Base-by-base conservation (phyloP, 2,329 filamentous ascomycete genomes). In the Aureobasidium vineae region DNA sequence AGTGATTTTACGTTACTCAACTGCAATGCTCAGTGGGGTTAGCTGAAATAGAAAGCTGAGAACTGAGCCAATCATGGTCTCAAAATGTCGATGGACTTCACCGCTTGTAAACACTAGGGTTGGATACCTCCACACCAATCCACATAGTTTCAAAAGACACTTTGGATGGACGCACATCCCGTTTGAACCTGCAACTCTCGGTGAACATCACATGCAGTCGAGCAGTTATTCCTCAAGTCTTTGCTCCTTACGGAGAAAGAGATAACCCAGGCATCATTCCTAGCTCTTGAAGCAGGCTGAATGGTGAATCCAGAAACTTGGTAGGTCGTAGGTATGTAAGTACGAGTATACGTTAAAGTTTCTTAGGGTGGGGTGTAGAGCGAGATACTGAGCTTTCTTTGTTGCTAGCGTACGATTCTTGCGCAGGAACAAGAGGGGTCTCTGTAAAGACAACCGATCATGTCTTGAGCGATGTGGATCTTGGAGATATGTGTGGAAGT, bases 1-100 rank as follows among this genome's bases (percentile, higher is more conserved):
- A 64, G 49, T 64, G 28, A 43, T 28, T 36, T 63, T 54, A 54
- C 38, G 19, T 52, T 41, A 11, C 26, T n/a, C 36, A 64, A 21
- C 19, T 33, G 23, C 6, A 41, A 28, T 23, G 31, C 21, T 16
- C 59, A 19, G 28, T 36, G 49, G 49, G 33, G 36, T 13, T 43
- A n/a, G 26, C 38, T 49, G 28, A 54, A 36, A 15, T 45, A 26
- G 49, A 23, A 54, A 38, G 6, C 11, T 33, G 49, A 54, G 31
- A 23, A n/a, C 26, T 36, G 28, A 13, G 8, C 36, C 45, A 52
- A 33, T 63, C 31, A 61, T 36, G 28, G 6, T 13, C 13, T 10
- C 5, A 1, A 16, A 49, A 19, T 31, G 5, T 26, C 41, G 16
- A 61, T 49, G 21, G 31, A 36, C n/a, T n/a, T 49, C 40, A 26